Base-by-base conservation (phyloP, 257 asterid species). In the Voacanga thouarsii region DNA sequence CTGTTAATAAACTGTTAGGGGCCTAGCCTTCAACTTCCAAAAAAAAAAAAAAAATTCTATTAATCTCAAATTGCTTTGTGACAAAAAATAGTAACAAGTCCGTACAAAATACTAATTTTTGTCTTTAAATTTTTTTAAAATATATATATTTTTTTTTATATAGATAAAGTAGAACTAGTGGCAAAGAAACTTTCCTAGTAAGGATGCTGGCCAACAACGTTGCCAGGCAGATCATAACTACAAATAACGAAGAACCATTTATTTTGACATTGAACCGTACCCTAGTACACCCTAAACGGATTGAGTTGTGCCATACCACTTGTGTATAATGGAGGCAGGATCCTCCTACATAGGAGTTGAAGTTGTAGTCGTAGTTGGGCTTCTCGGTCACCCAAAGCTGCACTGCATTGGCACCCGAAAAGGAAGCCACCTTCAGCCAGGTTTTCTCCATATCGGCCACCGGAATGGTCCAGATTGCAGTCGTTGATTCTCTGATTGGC, bases 301-400 rank as follows among this genome's bases (percentile, higher is more conserved):
- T 71, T 3, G 96, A 66, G 0, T 79, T 57, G 1, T 78, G 71
- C 92, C 92, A 87, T 3, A 90, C 91, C 0, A 89, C 90, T 59
- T 90, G 96, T 5, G 90, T 88, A 65, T 86, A 91, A 18, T 89
- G 92, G 71, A n/a, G 5, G 63, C 96, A 87, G 6, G 16, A 75
- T 3, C 86, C 88, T 6, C 85, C 87, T 0, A 43, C 84, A 23
- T 87, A 86, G 12, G 78, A 4, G 21, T 84, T 87, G 0, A 82
- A 50, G 1, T 0, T 7, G 0, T 37, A 75, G 3, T 86, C 77
- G 12, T 85, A 87, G 18, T 59, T 12, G 0, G 41, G 39, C 87
- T 82, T 85, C 84, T 90, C 93, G 0, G 33, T 78, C 0, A 80
- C 71, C 92, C 92, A 90, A 80, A 89, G 49, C 0, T 49, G 57